Conservation (phyloP, 192 early-diverging fungal genomes). For the Chytriomyces confervae region DNA sequence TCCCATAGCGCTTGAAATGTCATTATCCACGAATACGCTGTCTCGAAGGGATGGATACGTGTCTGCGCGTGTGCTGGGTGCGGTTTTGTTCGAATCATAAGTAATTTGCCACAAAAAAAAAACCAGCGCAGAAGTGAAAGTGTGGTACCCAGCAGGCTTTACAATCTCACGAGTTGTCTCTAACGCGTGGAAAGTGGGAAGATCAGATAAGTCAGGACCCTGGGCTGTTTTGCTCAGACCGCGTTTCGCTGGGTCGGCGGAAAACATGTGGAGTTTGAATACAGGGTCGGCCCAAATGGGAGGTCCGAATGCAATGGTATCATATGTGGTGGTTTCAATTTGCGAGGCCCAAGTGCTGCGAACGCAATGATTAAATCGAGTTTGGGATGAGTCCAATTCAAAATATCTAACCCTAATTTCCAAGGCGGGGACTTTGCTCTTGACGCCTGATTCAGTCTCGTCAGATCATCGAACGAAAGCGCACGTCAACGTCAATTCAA, state of each 20-base stretch:
- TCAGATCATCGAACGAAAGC: too few species aligned
- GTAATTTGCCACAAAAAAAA: not conserved
- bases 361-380: not conserved
- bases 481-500: not conserved
- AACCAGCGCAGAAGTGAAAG: not conserved
- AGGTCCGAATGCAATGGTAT: slow-evolving; percentile 24
- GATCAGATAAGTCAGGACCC: slow-evolving; percentile 12
- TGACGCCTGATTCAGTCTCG: not conserved
- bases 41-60: slow-evolving; percentile 1
- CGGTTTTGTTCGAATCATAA: too few species aligned
- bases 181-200: slow-evolving; percentile 2
- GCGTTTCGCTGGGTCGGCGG: not conserved
- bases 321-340: slow-evolving; percentile 45
- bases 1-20: slow-evolving; percentile 15
- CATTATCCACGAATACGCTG: slow-evolving; percentile 2
- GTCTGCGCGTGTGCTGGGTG: not conserved
- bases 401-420: slow-evolving; percentile 7
- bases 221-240: too few species aligned
- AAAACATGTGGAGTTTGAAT: slow-evolving; percentile 42
- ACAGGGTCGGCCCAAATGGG: slow-evolving; percentile 46
- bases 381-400: not conserved
- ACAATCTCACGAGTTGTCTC: not conserved
- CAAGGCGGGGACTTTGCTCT: not conserved
- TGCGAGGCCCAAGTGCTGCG: slow-evolving; percentile 33
- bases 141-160: not conserved